phyloP scores from a whole-genome alignment of 2,329 filamentous ascomycete genomes.

The Fusarium pininemorale region DNA sequence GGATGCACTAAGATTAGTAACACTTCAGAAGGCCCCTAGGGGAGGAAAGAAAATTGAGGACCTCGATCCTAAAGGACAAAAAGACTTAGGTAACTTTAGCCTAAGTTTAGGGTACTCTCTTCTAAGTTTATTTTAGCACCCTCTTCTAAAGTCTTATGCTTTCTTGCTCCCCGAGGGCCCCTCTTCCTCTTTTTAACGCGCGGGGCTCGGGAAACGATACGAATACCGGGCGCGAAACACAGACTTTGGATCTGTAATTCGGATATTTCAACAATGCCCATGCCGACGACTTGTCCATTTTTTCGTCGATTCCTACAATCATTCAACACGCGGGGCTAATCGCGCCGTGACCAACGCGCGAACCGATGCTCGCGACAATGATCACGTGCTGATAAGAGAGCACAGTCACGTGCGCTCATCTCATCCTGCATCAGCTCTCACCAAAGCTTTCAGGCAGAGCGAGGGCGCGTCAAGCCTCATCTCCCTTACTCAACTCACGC shows the following conservation, averaged over 20 bases:
- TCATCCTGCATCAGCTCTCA: background rate
- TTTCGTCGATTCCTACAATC: background rate
- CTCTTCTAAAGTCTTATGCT: too few species aligned
- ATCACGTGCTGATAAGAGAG: background rate
- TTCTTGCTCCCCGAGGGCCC: too few species aligned
- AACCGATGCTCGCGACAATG: rapidly evolving
- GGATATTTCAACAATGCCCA: background rate
- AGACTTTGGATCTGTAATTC: background rate
- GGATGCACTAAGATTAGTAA: constrained; percentile 9
- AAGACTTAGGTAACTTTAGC: too few species aligned
- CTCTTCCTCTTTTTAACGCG: rapidly evolving
- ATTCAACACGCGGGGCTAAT: background rate
- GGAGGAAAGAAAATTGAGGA: too few species aligned
- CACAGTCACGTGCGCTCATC: background rate
- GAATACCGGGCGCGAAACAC: background rate
- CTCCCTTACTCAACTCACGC: background rate
- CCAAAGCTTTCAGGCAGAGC: constrained; percentile 3
- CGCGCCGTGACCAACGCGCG: too few species aligned
- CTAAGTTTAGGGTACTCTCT: too few species aligned
- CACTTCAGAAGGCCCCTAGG: rapidly evolving
- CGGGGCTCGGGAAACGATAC: constrained; percentile 11
- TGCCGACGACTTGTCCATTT: background rate
- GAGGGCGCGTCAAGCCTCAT: constrained; percentile 13
- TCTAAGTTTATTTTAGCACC: too few species aligned
- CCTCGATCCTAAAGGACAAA: too few species aligned